Evolutionary conservation across 768 basidiomycete species (phyloP).

Genomic region (Tremella fuciformis): DNA sequence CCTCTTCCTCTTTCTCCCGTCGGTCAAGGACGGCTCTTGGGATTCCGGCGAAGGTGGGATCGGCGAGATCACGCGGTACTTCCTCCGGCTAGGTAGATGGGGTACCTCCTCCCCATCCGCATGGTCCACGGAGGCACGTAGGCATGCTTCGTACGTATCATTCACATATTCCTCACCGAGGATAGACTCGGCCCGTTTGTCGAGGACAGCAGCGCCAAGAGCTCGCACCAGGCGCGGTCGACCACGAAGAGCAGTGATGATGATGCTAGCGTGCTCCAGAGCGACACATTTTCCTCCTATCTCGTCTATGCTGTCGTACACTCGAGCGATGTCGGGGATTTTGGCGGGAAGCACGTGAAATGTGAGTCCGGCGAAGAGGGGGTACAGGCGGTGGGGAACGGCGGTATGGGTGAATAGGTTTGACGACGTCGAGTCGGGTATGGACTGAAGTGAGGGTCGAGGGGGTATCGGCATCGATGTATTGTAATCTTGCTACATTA

Average conservation of each 20-base stretch:
- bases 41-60: too few species aligned
- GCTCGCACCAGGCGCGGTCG: slow-evolving; percentile 35
- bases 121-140: slow-evolving; percentile 1
- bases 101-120: not conserved
- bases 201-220: slow-evolving; percentile 23
- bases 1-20: slow-evolving; percentile 8
- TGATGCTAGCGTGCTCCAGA: slow-evolving; percentile 23
- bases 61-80: slow-evolving; percentile 10
- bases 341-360: slow-evolving; percentile 48
- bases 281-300: slow-evolving; percentile 38
- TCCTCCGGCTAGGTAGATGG: slow-evolving; percentile 10
- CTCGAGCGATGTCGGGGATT: slow-evolving; percentile 26
- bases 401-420: slow-evolving; percentile 9
- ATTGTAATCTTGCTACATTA: too few species aligned
- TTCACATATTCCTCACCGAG: not conserved
- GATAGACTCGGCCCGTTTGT: slow-evolving; percentile 4
- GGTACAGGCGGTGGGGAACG: slow-evolving; percentile 25
- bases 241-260: slow-evolving; percentile 41
- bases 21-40: too few species aligned
- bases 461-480: slow-evolving; percentile 22
- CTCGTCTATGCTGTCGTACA: slow-evolving; percentile 40
- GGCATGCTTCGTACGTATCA: slow-evolving; percentile 19
- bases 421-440: slow-evolving; percentile 33
- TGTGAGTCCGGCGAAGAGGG: slow-evolving; percentile 40
- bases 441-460: slow-evolving; percentile 25